Evolutionary conservation across 345 rosid species (phyloP).

Genomic region (Murraya koenigii): DNA sequence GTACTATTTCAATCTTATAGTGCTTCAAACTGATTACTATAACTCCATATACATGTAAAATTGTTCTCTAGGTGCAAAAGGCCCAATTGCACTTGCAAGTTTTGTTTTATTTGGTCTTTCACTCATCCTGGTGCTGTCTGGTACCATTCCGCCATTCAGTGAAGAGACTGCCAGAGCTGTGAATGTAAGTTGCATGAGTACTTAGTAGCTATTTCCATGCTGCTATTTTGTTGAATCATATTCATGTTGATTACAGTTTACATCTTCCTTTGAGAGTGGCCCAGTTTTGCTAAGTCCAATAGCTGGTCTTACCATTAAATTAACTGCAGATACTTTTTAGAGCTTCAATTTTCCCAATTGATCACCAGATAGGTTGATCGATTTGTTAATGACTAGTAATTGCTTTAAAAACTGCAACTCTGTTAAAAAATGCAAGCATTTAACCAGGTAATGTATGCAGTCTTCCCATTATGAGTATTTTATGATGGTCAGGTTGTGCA

Average conservation of each 20-base stretch:
- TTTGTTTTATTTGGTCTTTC: slow-evolving; percentile 54
- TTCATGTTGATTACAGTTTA: neutral
- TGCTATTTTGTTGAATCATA: neutral
- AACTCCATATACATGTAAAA: slow-evolving; percentile 14
- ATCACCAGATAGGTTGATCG: neutral
- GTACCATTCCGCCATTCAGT: slow-evolving; percentile 65
- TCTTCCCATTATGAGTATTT: neutral
- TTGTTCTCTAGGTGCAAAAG: slow-evolving; percentile 65
- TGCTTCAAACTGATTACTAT: neutral
- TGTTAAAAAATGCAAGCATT: slow-evolving; percentile 1
- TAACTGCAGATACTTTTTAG: neutral
- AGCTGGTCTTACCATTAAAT: neutral
- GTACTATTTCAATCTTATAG: neutral
- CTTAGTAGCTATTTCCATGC: neutral
- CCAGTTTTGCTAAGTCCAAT: neutral
- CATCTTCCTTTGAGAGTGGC: neutral
- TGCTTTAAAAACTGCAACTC: neutral
- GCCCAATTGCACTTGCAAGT: slow-evolving; percentile 42
- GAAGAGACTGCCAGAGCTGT: slow-evolving; percentile 83
- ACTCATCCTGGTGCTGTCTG: slow-evolving; percentile 50
- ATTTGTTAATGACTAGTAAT: neutral
- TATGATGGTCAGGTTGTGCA: slow-evolving; percentile 69
- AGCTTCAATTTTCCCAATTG: neutral
- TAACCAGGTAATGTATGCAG: neutral
- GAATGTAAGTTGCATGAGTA: slow-evolving; percentile 52